Base-by-base conservation (phyloP, 164 flowering plant species). In the Kingdonia uniflora region DNA sequence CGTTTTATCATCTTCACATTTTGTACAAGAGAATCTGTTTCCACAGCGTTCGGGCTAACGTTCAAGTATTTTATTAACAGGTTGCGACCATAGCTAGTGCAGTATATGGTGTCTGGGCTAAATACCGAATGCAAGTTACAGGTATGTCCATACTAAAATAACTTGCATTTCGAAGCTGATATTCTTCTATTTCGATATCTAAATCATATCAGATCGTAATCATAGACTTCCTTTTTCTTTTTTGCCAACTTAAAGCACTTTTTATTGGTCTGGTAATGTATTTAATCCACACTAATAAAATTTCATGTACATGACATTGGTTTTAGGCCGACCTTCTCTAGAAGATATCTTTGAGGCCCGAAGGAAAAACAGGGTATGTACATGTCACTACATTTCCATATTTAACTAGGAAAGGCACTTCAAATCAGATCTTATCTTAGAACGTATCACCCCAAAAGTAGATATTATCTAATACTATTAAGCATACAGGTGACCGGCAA, bases 321-420 rank as follows among this genome's bases (percentile, higher is more conserved):
- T 55, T 43, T 51, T 51, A 68, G 68, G 72, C n/a, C 68, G 72
- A 33, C 72, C 72, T 22, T 25, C 72, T 17, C 26, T 68, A 44
- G 68, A 63, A 63, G 54, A 38, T 8, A 53, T 68, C 37, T 47
- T 68, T 44, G 65, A 59, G 49, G 65, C 57, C 26, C 54, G 61
- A 59, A 68, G 19, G 55, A 53, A 64, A 56, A 68, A 64, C 11
- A 60, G 19, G 68, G 72, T 68, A 64, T 33, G 53, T 14, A 40
- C 14, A 51, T 19, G 6, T 29, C 35, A 29, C 35, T 29, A 29
- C 35, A 29, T 8, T n/a, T n/a, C n/a, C n/a, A n/a, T n/a, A n/a
- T n/a, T n/a, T n/a, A n/a, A n/a, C n/a, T n/a, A n/a, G n/a, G n/a
- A n/a, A n/a, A n/a, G n/a, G n/a, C n/a, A n/a, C n/a, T n/a, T n/a